Conservation (phyloP, 2,329 filamentous ascomycete species). For the Colletotrichum musicola region DNA sequence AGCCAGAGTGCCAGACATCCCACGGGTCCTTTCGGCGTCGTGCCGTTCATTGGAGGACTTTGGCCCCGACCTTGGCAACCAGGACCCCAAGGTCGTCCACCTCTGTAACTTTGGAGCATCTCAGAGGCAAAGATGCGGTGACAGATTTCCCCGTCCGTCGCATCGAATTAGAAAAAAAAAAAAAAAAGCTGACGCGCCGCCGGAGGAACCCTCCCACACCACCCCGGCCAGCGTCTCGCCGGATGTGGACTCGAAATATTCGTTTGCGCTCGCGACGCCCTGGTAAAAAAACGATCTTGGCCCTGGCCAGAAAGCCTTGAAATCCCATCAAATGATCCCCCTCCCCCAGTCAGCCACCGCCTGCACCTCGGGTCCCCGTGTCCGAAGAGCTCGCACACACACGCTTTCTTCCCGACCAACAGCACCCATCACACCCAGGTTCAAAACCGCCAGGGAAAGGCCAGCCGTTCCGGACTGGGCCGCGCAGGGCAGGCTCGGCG, state of each 20-base stretch:
- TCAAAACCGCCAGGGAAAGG: neutral
- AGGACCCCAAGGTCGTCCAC: neutral
- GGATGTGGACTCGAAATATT: neutral
- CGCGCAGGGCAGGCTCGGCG: neutral
- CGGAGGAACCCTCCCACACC: neutral
- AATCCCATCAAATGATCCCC: neutral
- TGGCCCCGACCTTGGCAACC: too few species aligned
- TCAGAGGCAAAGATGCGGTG: neutral
- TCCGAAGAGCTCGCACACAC: conserved; percentile 1
- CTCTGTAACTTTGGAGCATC: neutral
- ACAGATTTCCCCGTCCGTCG: conserved; percentile 13
- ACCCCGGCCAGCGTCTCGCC: neutral
- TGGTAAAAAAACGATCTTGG: neutral
- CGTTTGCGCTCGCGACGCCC: neutral
- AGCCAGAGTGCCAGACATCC: neutral
- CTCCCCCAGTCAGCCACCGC: neutral
- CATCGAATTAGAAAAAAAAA: neutral
- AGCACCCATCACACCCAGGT: neutral
- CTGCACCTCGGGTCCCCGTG: conserved; percentile 23
- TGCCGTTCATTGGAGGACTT: conserved; percentile 12
- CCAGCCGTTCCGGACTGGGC: neutral
- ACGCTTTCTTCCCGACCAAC: neutral
- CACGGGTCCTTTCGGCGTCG: too few species aligned
- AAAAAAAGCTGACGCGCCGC: neutral
- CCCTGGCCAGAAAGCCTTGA: neutral